Base-by-base conservation (phyloP, 177 flowering plant genomes). In the Tripterygium wilfordii region DNA sequence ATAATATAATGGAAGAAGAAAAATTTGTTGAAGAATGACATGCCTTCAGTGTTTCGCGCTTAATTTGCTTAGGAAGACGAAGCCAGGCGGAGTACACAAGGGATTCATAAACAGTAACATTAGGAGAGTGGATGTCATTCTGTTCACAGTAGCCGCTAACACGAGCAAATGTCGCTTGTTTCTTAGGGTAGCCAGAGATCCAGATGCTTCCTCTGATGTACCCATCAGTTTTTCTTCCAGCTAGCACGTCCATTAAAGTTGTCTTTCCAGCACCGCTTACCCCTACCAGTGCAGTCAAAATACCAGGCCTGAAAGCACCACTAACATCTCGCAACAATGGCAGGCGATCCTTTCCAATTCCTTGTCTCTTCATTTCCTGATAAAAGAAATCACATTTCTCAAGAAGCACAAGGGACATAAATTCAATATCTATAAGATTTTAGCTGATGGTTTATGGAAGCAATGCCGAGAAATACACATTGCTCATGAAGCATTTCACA, bases 241-340 rank as follows among this genome's bases (percentile, higher is more conserved):
- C 85, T 24, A 79, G 55, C 29, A 80, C 85, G 60, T 77, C 85
- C 85, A 80, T 77, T 56, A 80, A 64, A 21, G 85, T 80, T 30
- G 85, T 80, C 71, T 80, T 77, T 23, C 85, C 85, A 26, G 85
- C 85, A 36, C 82, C 82, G 51, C 80, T 80, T 4, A 77, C 85
- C 27, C 85, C 85, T 32, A 80, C 76, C 42, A 80, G 51, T 26
- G 85, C 82, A 22, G 82, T 77, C 46, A 77, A 48, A 15, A 80
- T 29, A 16, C 82, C 85, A 30, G 85, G 85, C 57, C 76, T 68
- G 57, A 79, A 76, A 35, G 77, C 71, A 51, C 85, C 79, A 47
- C 79, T 73, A 45, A 72, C 80, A 61, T 69, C 71, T 35, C 64
- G 59, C 10, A 77, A 48, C 20, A 79, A 54, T 56, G 77, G 85